A percentile compares a stretch with the other conserved stretches of the same genome.
Evolutionary conservation across 2,329 filamentous ascomycete genomes (phyloP).

Genomic region (Microcyclospora tardicrescens): DNA sequence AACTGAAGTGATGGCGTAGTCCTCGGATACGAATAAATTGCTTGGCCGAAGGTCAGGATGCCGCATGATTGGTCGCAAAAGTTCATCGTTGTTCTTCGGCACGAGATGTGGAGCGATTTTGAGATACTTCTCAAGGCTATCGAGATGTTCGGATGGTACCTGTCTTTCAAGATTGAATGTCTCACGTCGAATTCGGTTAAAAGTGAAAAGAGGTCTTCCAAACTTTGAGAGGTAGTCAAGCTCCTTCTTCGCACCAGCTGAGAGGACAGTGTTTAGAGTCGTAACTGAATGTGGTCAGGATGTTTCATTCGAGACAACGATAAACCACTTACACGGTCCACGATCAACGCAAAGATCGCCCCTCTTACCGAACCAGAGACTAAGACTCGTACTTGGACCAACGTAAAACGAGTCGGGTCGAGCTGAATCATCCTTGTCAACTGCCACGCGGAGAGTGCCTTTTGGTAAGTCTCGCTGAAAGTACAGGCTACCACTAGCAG

Average conservation of each 20-base stretch:
- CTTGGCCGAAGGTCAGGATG: conserved; percentile 24
- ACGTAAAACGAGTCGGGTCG: conserved; percentile 15
- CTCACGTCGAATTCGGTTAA: conserved; percentile 21
- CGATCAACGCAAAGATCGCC: conserved; percentile 14
- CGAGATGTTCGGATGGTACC: conserved; percentile 16
- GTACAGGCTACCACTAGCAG: conserved; percentile 25
- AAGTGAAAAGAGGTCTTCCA: conserved; percentile 20
- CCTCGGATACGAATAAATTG: conserved; percentile 21
- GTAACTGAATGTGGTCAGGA: conserved; percentile 14
- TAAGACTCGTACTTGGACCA: conserved; percentile 19
- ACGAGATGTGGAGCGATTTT: conserved; percentile 4
- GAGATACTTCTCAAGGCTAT: conserved; percentile 21
- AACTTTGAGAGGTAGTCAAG: conserved; percentile 17
- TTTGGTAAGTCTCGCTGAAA: conserved; percentile 19
- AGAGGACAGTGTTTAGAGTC: conserved; percentile 14
- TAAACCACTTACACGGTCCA: conserved; percentile 21
- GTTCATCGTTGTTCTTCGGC: not conserved
- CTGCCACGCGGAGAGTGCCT: conserved; percentile 7
- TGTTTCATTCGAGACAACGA: conserved; percentile 1
- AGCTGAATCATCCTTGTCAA: conserved; percentile 5
- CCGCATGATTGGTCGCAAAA: conserved; percentile 10
- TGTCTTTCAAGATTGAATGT: conserved; percentile 21
- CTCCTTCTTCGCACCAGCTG: conserved; percentile 23
- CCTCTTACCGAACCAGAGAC: conserved; percentile 22
- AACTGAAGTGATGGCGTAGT: conserved; percentile 16